phyloP scores from a whole-genome alignment of 176 grass and related monocot species.

The Carex parvula region DNA sequence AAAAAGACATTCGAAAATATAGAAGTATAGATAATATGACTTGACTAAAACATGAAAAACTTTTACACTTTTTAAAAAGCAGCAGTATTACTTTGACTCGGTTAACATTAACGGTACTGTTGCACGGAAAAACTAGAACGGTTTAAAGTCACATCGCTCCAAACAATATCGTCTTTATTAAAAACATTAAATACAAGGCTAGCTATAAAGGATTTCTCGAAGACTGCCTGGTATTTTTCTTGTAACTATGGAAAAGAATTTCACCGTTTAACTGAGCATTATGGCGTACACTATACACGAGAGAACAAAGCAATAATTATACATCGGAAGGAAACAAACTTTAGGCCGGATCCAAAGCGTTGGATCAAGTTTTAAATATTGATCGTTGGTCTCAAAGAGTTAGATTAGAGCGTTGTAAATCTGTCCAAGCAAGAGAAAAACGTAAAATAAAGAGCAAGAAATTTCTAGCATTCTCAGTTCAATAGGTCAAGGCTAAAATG shows the following conservation, averaged over 20 bases:
- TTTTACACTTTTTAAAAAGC: no score
- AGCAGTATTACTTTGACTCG: background rate
- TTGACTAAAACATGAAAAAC: no score
- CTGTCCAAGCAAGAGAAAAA: no score
- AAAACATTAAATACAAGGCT: background rate
- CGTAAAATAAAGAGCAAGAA: no score
- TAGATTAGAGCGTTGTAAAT: no score
- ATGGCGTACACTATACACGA: background rate
- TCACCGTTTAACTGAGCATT: background rate
- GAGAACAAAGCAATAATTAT: background rate
- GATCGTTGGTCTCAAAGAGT: no score
- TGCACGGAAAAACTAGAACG: background rate
- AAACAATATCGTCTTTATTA: background rate
- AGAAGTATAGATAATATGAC: no score
- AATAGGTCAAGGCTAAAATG: no score
- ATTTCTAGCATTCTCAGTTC: no score
- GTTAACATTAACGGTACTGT: background rate
- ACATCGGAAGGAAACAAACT: background rate
- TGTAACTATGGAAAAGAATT: background rate
- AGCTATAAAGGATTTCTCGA: background rate
- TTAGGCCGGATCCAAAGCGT: background rate
- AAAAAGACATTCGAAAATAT: no score
- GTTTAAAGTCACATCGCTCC: background rate
- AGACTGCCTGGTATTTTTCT: background rate
- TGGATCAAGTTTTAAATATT: no score